Evolutionary conservation across 345 rosid species (phyloP).

Genomic region (Kandelia obovata): DNA sequence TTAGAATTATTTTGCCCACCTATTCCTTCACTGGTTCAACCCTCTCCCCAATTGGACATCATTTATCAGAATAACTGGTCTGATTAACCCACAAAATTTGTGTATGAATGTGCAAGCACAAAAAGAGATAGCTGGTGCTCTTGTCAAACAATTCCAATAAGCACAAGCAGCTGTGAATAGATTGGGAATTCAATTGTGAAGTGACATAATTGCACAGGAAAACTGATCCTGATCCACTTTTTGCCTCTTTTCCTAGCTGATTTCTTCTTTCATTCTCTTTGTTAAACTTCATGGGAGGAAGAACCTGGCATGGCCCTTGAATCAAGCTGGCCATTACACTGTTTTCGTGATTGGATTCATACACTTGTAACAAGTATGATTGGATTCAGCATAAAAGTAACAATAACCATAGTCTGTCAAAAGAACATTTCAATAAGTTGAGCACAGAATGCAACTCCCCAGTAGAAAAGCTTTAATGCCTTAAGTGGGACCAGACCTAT

Average conservation of each 20-base stretch:
- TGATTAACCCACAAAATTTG: no score
- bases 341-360: constrained; percentile 57
- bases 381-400: background rate
- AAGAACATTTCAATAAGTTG: constrained; percentile 7
- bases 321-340: constrained; percentile 46
- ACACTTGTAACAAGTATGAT: constrained; percentile 42
- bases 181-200: constrained; percentile 2
- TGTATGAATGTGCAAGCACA: background rate
- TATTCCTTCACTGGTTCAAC: background rate
- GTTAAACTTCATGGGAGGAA: constrained; percentile 45
- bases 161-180: constrained; percentile 1
- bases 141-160: background rate
- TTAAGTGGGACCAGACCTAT: background rate
- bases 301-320: constrained; percentile 60
- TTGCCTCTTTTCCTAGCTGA: constrained; percentile 36
- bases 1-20: no score
- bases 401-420: background rate
- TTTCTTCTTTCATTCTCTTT: constrained; percentile 42
- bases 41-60: background rate
- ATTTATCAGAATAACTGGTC: no score
- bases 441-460: background rate
- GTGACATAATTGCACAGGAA: constrained; percentile 60
- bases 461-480: background rate
- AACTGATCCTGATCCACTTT: constrained; percentile 29
- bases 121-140: background rate